Evolutionary conservation across 2,329 filamentous ascomycete genomes (phyloP).

Genomic region (Ophiosphaerella narmari): DNA sequence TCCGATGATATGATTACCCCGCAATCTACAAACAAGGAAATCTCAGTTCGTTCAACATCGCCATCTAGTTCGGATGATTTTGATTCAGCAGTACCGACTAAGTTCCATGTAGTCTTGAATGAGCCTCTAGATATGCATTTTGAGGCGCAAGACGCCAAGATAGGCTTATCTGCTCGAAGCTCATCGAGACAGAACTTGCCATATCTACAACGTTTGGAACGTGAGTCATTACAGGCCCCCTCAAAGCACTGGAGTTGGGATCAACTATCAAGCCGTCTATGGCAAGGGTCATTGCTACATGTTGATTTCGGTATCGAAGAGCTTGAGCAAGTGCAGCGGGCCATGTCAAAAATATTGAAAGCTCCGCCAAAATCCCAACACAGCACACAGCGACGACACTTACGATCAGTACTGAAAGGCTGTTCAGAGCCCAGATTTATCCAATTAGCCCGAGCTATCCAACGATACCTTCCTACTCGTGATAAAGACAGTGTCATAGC

Average conservation of each 20-base stretch:
- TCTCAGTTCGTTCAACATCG: conserved; percentile 12
- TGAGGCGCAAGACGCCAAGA: conserved; percentile 23
- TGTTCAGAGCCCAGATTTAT: conserved; percentile 30
- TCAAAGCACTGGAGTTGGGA: conserved; percentile 30
- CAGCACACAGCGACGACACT: conserved; percentile 21
- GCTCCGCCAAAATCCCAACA: conserved; percentile 7
- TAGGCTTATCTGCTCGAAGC: conserved; percentile 15
- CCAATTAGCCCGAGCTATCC: conserved; percentile 18
- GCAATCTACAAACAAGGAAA: neutral
- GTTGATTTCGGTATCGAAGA: conserved; percentile 40
- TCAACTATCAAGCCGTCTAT: conserved; percentile 22
- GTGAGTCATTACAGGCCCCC: conserved; percentile 15
- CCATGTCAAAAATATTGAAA: conserved; percentile 10
- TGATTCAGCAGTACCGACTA: conserved; percentile 7
- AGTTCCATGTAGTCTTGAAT: conserved; percentile 20
- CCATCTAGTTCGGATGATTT: conserved; percentile 19
- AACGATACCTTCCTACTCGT: conserved; percentile 18
- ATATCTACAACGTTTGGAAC: conserved; percentile 34
- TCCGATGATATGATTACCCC: conserved; percentile 8
- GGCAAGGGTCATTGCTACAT: conserved; percentile 39
- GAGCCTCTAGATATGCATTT: conserved; percentile 24
- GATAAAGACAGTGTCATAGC: conserved; percentile 30
- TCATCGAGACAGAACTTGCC: conserved; percentile 13
- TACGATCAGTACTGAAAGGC: conserved; percentile 24
- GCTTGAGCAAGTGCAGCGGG: conserved; percentile 24